Evolutionary conservation across 192 early-diverging fungal species (phyloP), one percentile per base, ranked within the genome.

Genomic region (Podila epicladia): DNA sequence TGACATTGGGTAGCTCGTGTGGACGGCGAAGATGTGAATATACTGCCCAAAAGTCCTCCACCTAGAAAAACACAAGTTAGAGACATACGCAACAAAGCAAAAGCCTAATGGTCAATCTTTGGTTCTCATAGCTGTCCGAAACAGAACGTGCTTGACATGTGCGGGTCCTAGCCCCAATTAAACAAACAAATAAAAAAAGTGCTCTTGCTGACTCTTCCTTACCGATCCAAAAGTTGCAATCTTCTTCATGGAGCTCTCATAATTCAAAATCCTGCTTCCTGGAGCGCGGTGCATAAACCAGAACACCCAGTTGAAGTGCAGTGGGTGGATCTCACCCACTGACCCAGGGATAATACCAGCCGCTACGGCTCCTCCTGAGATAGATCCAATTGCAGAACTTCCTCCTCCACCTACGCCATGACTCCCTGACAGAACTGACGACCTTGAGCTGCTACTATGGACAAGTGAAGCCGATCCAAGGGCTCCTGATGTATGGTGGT

Each of bases 271-370:
- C 78, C 95, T 97, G 65, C 92, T 88, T 50, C 94, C 91, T 2
- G 95, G 94, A 35, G 91, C 86, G 35, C 96, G 92, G 86, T 97
- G 95, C 94, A 97, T 97, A 69, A 94, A 97, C 94, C 94, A 97
- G 83, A 96, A 95, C 31, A 95, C 92, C 96, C 96, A 97, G 11
- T 93, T 86, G 69, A 89, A 93, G 49, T 87, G 91, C 69, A 97
- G 85, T 50, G 92, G 90, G 60, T 94, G 94, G 49, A 82, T 45
- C 49, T 19, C 41, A 8, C 53, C 24, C 53, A 55, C 20, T 22
- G n/a, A n/a, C 48, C 28, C 38, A 22, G 48, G 35, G 13, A 19
- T 35, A 11, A 19, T 35, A 5, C 48, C 28, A 53, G 29, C 53
- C 4, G 41, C 41, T 28, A 31, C 51, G 20, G 50, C 55, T 24